Evolutionary conservation across 2,329 filamentous ascomycete species (phyloP).

Genomic region (Talaromyces sp.): DNA sequence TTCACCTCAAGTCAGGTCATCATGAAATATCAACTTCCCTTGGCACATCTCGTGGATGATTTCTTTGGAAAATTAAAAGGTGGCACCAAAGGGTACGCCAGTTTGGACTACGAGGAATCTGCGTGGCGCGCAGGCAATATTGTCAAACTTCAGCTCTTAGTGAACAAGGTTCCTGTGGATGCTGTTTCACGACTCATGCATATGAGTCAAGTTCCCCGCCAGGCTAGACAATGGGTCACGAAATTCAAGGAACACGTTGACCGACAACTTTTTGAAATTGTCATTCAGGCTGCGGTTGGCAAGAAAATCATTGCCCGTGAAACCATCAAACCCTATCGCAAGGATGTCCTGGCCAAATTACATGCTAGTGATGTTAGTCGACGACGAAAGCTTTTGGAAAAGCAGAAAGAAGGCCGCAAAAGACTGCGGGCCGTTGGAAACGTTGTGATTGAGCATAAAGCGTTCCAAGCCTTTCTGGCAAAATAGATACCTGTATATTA

Average conservation of each 20-base stretch:
- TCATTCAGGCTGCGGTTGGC: constrained; percentile 89
- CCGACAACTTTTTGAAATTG: constrained; percentile 93
- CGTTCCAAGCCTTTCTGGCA: constrained; percentile 90
- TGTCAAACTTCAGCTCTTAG: constrained; percentile 86
- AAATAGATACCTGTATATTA: constrained; percentile 56
- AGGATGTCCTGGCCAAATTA: constrained; percentile 90
- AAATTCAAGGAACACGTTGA: constrained; percentile 98
- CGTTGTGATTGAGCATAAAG: constrained; percentile 93
- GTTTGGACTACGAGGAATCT: constrained; percentile 93
- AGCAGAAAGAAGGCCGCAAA: constrained; percentile 95
- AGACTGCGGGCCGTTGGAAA: constrained; percentile 76
- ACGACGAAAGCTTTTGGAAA: constrained; percentile 85
- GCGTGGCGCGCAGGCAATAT: constrained; percentile 81
- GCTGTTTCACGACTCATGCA: constrained; percentile 92
- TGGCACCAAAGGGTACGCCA: constrained; percentile 91
- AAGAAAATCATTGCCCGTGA: constrained; percentile 84
- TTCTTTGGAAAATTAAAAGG: constrained; percentile 97
- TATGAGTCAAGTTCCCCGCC: constrained; percentile 73
- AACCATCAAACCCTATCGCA: constrained; percentile 93
- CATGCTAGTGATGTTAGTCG: constrained; percentile 87
- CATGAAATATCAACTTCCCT: constrained; percentile 84
- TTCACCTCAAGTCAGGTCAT: constrained; percentile 93
- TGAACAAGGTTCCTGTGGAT: constrained; percentile 92
- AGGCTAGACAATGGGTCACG: constrained; percentile 84
- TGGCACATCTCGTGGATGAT: constrained; percentile 90